Conservation (phyloP, 257 asterid species). For the Gentiana dahurica region DNA sequence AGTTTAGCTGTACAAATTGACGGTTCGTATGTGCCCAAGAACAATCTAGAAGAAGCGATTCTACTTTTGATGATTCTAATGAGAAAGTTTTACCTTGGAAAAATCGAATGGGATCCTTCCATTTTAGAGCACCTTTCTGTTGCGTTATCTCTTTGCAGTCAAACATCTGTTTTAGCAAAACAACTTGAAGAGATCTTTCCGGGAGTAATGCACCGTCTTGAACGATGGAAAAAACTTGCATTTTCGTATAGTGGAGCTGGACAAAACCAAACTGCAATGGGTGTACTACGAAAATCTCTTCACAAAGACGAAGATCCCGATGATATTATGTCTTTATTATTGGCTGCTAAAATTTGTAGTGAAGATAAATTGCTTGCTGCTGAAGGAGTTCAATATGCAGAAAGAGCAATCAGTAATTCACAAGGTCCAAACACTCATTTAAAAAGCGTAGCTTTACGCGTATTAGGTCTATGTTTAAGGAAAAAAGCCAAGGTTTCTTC, state of each 20-base stretch:
- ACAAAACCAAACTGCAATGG: conserved; percentile 53
- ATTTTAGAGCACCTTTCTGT: conserved; percentile 83
- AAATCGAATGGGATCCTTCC: conserved; percentile 76
- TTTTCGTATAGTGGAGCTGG: conserved; percentile 66
- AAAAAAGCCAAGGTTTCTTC: conserved; percentile 79
- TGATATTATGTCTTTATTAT: conserved; percentile 59
- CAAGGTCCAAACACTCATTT: conserved; percentile 51
- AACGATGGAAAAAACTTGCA: conserved; percentile 83
- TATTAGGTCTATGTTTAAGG: conserved; percentile 82
- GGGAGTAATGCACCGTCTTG: conserved; percentile 63
- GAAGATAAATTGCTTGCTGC: conserved; percentile 65
- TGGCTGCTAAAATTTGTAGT: conserved; percentile 85
- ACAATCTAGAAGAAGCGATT: conserved; percentile 90
- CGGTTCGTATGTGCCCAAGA: conserved; percentile 81
- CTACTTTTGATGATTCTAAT: conserved; percentile 83
- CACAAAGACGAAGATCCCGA: conserved; percentile 72
- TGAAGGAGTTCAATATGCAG: conserved; percentile 84
- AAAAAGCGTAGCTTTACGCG: conserved; percentile 73
- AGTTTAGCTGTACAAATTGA: conserved; percentile 81
- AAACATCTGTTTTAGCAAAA: conserved; percentile 72
- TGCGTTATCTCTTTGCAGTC: conserved; percentile 78
- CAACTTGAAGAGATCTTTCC: conserved; percentile 91
- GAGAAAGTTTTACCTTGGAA: conserved; percentile 80
- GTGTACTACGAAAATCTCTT: conserved; percentile 67
- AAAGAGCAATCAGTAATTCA: conserved; percentile 52